Evolutionary conservation across 192 early-diverging fungal species (phyloP), one percentile per base, ranked within the genome.

Genomic region (Coemansia sp.): DNA sequence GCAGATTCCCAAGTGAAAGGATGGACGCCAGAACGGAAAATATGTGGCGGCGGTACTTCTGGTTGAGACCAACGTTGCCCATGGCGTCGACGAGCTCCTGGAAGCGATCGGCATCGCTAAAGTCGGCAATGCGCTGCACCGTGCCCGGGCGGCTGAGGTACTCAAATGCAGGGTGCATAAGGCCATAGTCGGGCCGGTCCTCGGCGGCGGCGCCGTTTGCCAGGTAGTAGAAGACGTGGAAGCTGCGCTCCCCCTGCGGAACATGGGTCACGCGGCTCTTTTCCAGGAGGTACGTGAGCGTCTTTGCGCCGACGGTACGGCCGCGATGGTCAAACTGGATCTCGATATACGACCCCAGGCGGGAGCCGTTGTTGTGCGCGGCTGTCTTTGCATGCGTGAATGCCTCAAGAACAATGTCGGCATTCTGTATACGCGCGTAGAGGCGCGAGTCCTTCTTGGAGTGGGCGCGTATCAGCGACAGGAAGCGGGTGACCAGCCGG

Each of bases 151-250:
- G 82, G 62, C 87, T 85, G 51, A 80, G 72, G 70, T 88, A 86
- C 49, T 83, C 70, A 18, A 79, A 75, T 31, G 80, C 59, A 10
- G 67, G 28, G 20, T 73, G 74, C 20, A 58, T 40, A 16, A 94
- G 70, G 15, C 87, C 84, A 7, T 86, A 81, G 37, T 82, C 79
- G 8, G 81, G 70, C 37, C 87, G 85, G 71, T 98, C 94, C 35
- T 95, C 93, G 31, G 67, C 10, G 0, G 87, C 75, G 2, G 92
- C 90, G 37, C 94, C 95, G 25, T 86, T 82, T 18, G 96, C 69
- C 57, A 99, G 80, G 73, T 95, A 91, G 83, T 99, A 97, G 74
- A 99, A 95, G 45, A 94, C 91, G 70, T 98, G 93, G 81, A 98
- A 99, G 75, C 85, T 92, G 64, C 91, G 87, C 59, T 95, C 94